Base-by-base conservation (phyloP, 2,329 filamentous ascomycete genomes). In the Apiospora pterosperma region DNA sequence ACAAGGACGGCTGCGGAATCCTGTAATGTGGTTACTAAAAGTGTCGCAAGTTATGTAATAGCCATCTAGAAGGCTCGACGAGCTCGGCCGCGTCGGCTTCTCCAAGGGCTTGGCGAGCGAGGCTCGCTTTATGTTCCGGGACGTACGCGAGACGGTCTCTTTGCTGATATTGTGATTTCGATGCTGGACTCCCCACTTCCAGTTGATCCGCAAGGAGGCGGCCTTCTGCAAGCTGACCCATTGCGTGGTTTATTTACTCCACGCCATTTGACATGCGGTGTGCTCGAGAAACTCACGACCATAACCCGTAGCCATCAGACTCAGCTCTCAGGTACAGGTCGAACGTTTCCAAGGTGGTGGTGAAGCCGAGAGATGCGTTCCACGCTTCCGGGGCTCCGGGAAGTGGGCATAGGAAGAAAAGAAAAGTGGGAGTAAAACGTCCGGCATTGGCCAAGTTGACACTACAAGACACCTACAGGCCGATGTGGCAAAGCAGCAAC, bases 321-420 rank as follows among this genome's bases (percentile, higher is more conserved):
- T n/a, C 48, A 28, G 21, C 25, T 34, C 25, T 34, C 48, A 34
- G 48, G 48, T 34, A 55, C 48, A n/a, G 34, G 28, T 34, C 25
- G 28, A 7, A 23, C 21, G 41, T 21, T 21, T 10, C 38, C 16
- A 41, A 31, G 44, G 25, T n/a, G 48, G 10, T 55, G 48, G 28
- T 34, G 28, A 55, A 55, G 48, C 48, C 48, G 48, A 55, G 48
- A 55, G 28, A 55, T 55, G 28, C 48, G 28, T 55, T 19, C 48
- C 48, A 55, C 48, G 48, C 48, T 55, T n/a, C 48, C 48, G 48
- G 48, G 48, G 48, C 48, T 55, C 48, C 48, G 48, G 48, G 48
- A 55, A 55, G 48, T 55, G 48, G 48, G 48, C 34, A n/a, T n/a
- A n/a, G n/a, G n/a, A 55, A 19, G 25, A 28, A 19, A 14, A 16